Percentiles rank a stretch among this genome's conserved stretches.
Conservation (phyloP, 2,329 filamentous ascomycete species). For the Botryosphaeria agaves region DNA sequence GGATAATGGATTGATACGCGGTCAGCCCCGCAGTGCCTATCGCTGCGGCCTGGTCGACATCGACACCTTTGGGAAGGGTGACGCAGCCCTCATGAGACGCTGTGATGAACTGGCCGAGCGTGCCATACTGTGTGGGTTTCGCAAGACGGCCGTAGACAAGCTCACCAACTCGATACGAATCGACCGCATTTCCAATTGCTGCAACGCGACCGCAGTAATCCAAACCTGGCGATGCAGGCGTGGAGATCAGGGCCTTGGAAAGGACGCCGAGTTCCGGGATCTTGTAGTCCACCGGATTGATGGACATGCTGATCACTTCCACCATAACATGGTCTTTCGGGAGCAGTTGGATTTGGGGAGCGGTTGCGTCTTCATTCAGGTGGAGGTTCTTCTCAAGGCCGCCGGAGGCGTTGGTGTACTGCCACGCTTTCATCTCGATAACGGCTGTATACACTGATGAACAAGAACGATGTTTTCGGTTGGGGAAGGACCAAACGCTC, state of each 20-base stretch:
- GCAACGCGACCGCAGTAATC: slow-evolving; percentile 36
- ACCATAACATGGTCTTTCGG: slow-evolving; percentile 22
- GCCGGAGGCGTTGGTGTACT: slow-evolving; percentile 10
- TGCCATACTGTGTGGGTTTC: slow-evolving; percentile 15
- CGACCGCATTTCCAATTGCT: slow-evolving; percentile 8
- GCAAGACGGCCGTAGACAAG: slow-evolving; percentile 21
- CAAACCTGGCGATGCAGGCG: slow-evolving; percentile 28
- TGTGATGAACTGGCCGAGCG: slow-evolving; percentile 19
- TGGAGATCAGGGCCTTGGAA: slow-evolving; percentile 16
- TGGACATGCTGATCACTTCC: slow-evolving; percentile 22
- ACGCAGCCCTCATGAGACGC: slow-evolving; percentile 8
- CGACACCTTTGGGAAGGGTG: slow-evolving; percentile 17
- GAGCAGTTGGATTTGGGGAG: slow-evolving; percentile 3
- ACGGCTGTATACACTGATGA: too few species aligned
- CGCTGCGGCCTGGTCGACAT: slow-evolving; percentile 17
- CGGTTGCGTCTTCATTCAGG: slow-evolving; percentile 10
- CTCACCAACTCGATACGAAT: slow-evolving; percentile 16
- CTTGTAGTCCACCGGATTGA: slow-evolving; percentile 36
- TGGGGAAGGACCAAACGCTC: too few species aligned
- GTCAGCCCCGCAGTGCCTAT: slow-evolving; percentile 20
- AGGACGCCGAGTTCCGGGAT: slow-evolving; percentile 23
- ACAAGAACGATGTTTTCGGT: too few species aligned
- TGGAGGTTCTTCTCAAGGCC: slow-evolving; percentile 17
- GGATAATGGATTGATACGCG: slow-evolving; percentile 19
- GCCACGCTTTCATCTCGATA: slow-evolving; percentile 13